Percentiles rank a stretch among this genome's conserved stretches.
phyloP scores from a whole-genome alignment of 2,329 filamentous ascomycete species.

The Hymenoscyphus infarciens region DNA sequence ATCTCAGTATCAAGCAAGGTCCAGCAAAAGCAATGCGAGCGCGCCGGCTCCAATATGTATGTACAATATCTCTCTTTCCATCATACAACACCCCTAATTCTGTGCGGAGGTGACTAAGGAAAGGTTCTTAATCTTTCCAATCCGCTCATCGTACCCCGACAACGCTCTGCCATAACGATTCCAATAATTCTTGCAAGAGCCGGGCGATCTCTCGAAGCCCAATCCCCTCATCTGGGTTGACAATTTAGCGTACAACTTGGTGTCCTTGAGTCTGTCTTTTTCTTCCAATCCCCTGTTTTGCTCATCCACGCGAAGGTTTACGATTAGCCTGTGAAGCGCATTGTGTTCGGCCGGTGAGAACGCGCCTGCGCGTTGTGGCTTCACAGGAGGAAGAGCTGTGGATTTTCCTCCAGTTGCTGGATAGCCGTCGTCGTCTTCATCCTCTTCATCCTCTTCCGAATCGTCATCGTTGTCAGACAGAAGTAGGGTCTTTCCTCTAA shows the following conservation, averaged over 20 bases:
- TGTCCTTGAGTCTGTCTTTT: neutral
- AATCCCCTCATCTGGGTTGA: neutral
- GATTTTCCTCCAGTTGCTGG: neutral
- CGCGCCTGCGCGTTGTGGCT: neutral
- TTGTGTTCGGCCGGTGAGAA: neutral
- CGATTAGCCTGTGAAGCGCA: neutral
- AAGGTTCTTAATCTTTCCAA: conserved; percentile 1
- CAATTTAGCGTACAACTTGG: neutral
- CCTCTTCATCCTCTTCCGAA: neutral
- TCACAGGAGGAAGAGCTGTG: neutral
- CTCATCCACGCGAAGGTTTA: neutral
- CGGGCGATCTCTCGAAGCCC: neutral
- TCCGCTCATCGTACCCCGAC: conserved; percentile 14
- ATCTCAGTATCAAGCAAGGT: neutral
- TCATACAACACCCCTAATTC: neutral
- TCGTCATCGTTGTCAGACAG: neutral
- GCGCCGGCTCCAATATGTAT: neutral
- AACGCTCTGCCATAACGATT: conserved; percentile 11
- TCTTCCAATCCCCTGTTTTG: neutral
- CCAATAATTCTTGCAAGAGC: conserved; percentile 24
- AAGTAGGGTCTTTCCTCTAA: neutral
- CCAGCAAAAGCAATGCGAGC: neutral
- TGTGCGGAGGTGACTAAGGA: conserved; percentile 16
- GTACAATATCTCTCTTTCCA: neutral
- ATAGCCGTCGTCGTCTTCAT: neutral